Conservation (phyloP, 1,284 basidiomycete genomes). For the Tetrapyrgos nigripes region DNA sequence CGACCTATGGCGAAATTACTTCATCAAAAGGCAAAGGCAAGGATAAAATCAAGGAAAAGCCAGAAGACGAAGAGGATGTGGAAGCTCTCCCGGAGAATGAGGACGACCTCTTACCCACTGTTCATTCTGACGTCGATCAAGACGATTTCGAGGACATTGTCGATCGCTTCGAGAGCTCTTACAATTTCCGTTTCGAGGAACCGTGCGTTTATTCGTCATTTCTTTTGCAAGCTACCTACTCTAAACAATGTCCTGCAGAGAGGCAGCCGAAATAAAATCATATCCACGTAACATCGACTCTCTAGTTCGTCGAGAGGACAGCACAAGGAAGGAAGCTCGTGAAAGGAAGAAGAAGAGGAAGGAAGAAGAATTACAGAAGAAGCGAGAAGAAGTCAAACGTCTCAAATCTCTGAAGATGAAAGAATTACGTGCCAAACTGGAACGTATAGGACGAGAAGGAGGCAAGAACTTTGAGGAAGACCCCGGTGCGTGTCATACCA, state of each 20-base stretch:
- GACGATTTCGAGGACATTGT: slow-evolving; percentile 46
- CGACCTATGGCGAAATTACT: slow-evolving; percentile 85
- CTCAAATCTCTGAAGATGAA: slow-evolving; percentile 74
- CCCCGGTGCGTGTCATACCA: slow-evolving; percentile 44
- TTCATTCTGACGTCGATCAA: slow-evolving; percentile 32
- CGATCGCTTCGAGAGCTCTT: slow-evolving; percentile 64
- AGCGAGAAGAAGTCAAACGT: slow-evolving; percentile 81
- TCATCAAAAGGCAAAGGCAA: slow-evolving; percentile 41
- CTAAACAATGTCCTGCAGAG: slow-evolving; percentile 46
- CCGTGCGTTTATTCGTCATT: slow-evolving; percentile 60
- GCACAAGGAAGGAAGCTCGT: slow-evolving; percentile 82
- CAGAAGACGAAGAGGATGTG: slow-evolving; percentile 28
- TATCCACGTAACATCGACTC: slow-evolving; percentile 81
- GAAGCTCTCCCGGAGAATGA: slow-evolving; percentile 23
- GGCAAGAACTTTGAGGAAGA: slow-evolving; percentile 52
- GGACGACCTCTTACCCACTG: slow-evolving; percentile 22
- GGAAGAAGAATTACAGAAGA: slow-evolving; percentile 77
- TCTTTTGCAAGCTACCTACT: background rate
- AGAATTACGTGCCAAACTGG: slow-evolving; percentile 80
- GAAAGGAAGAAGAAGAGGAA: slow-evolving; percentile 79
- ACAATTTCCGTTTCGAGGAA: slow-evolving; percentile 96
- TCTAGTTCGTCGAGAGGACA: slow-evolving; percentile 80
- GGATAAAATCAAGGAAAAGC: slow-evolving; percentile 42
- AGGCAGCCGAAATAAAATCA: slow-evolving; percentile 74
- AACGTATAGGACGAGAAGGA: slow-evolving; percentile 72